phyloP scores from a whole-genome alignment of 1,139 yeast species.

The Groenewaldozyma auringiensis region DNA sequence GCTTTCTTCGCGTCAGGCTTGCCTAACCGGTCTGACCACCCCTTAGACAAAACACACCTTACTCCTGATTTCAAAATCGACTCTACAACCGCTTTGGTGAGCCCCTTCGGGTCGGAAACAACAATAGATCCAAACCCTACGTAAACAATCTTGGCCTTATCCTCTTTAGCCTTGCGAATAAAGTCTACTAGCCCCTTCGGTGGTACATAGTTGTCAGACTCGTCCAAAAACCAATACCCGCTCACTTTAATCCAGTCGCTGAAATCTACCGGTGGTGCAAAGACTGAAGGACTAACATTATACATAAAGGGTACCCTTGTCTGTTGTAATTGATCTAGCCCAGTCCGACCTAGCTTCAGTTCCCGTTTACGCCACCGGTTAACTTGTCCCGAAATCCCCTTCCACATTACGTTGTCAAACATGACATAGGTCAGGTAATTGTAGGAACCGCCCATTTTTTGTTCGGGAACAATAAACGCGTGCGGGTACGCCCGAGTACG shows the following conservation, averaged over 20 bases:
- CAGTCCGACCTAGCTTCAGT: constrained; percentile 60
- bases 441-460: constrained; percentile 85
- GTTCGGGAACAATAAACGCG: constrained; percentile 92
- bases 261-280: constrained; percentile 90
- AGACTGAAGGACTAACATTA: constrained; percentile 76
- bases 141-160: constrained; percentile 66
- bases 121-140: constrained; percentile 96
- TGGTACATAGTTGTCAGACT: constrained; percentile 54
- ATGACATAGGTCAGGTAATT: constrained; percentile 86
- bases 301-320: constrained; percentile 79
- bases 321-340: constrained; percentile 62
- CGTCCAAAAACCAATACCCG: constrained; percentile 92
- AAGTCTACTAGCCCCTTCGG: constrained; percentile 54
- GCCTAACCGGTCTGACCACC: constrained; percentile 78
- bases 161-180: constrained; percentile 52
- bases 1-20: constrained; percentile 34
- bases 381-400: constrained; percentile 82
- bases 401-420: constrained; percentile 91
- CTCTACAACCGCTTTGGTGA: constrained; percentile 70
- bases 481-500: constrained; percentile 92
- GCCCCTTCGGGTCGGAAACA: constrained; percentile 68
- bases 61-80: constrained; percentile 77
- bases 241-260: constrained; percentile 92
- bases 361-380: constrained; percentile 76
- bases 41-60: constrained; percentile 79